Evolutionary conservation across 2,329 filamentous ascomycete genomes (phyloP).

Genomic region (Colletotrichum euphorbiae): DNA sequence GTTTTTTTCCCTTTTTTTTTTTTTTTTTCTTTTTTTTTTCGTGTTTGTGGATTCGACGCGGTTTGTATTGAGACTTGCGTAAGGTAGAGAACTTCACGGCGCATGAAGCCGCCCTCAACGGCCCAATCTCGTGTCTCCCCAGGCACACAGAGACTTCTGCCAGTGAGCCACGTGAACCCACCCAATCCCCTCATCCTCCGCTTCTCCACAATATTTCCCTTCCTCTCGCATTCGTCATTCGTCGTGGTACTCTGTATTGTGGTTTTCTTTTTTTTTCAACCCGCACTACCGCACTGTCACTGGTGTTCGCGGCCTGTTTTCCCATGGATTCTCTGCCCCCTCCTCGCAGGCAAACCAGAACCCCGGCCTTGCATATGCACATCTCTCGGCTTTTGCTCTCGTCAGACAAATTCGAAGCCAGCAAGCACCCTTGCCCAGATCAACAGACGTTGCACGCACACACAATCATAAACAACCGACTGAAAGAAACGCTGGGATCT

Average conservation of each 20-base stretch:
- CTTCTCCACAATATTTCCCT: conserved; percentile 25
- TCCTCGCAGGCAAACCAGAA: not conserved
- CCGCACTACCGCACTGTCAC: not conserved
- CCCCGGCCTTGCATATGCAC: conserved; percentile 17
- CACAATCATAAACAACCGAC: too few relatives aligned
- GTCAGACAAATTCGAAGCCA: conserved; percentile 1
- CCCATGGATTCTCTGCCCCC: not conserved
- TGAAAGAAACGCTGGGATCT: not conserved
- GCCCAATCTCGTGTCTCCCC: conserved; percentile 18
- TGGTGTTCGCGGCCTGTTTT: too few relatives aligned
- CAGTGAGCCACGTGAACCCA: not conserved
- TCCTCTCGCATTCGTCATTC: not conserved
- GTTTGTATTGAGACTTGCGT: not conserved
- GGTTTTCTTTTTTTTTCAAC: not conserved
- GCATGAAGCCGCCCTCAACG: not conserved
- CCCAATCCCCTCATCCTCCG: conserved; percentile 9
- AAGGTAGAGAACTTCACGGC: not conserved
- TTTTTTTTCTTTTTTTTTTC: too few relatives aligned
- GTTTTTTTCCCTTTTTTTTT: not conserved
- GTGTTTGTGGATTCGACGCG: too few relatives aligned
- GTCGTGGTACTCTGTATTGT: not conserved
- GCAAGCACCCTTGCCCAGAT: conserved; percentile 11
- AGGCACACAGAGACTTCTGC: not conserved
- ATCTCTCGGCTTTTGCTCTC: conserved; percentile 23
- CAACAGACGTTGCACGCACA: conserved; percentile 1